These are phyloP conservation scores for Parastagonospora nodorum DNA, from an alignment of 2,329 filamentous ascomycete species.

Conservation along the genomic window DNA sequence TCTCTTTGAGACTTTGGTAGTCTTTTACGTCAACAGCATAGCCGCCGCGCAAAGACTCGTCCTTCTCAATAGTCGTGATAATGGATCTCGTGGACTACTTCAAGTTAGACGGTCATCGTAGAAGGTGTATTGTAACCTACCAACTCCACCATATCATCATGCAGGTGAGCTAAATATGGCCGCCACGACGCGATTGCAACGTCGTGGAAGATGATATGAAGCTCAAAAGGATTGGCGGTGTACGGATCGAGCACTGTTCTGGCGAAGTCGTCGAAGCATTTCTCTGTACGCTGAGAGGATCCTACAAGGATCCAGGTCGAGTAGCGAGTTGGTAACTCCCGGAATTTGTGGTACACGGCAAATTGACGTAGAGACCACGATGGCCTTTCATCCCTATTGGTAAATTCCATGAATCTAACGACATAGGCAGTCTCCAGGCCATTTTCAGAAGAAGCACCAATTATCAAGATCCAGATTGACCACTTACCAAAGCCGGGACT, in stretches of 20 bases:
- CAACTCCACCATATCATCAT: not conserved
- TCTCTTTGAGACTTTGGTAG: slow-evolving; percentile 23
- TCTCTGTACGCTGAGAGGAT: slow-evolving; percentile 7
- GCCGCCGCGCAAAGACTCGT: slow-evolving; percentile 10
- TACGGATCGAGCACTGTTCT: not conserved
- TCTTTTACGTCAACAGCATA: slow-evolving; percentile 20
- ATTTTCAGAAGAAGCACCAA: not conserved
- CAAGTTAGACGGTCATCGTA: not conserved
- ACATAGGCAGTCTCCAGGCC: slow-evolving; percentile 11
- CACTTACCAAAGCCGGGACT: slow-evolving; percentile 26
- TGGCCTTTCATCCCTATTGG: slow-evolving; percentile 3
- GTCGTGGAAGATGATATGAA: slow-evolving; percentile 27
- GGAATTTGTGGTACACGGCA: slow-evolving; percentile 12
- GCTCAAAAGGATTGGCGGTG: slow-evolving; percentile 26
- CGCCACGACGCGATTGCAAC: slow-evolving; percentile 23
- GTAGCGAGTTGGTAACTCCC: not conserved
- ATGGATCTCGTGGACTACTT: slow-evolving; percentile 20
- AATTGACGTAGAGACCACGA: slow-evolving; percentile 18
- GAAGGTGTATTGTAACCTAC: not conserved
- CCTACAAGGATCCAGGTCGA: slow-evolving; percentile 17
- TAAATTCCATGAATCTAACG: slow-evolving; percentile 15
- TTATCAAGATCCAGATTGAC: not conserved
- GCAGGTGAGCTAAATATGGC: slow-evolving; percentile 16
- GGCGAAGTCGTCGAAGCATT: slow-evolving; percentile 5
- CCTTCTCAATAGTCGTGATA: slow-evolving; percentile 8